Conservation (phyloP, 2,329 filamentous ascomycete genomes). For the Aspergillus versicolor region DNA sequence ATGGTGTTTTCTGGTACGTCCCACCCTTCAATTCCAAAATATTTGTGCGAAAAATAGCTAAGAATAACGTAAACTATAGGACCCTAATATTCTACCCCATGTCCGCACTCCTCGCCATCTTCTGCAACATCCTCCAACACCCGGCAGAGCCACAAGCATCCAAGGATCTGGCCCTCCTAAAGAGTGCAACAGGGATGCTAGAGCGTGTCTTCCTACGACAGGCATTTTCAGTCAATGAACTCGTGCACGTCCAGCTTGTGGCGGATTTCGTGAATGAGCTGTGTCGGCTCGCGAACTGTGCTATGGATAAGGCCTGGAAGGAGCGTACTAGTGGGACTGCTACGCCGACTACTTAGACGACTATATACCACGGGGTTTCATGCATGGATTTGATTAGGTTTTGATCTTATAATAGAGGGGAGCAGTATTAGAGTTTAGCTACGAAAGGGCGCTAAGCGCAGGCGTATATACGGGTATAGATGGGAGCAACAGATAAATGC, state of each 20-base stretch:
- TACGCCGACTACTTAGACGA: background rate
- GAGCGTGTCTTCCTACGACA: slow-evolving; percentile 34
- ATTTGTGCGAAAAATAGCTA: background rate
- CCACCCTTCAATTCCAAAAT: background rate
- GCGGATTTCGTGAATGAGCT: slow-evolving; percentile 48
- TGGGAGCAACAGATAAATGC: background rate
- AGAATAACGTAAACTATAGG: slow-evolving; percentile 35
- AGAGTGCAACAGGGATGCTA: slow-evolving; percentile 45
- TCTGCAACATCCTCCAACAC: slow-evolving; percentile 54
- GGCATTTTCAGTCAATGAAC: slow-evolving; percentile 34
- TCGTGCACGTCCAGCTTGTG: slow-evolving; percentile 42
- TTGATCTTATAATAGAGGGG: no score
- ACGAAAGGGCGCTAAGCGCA: background rate
- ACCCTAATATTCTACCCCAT: slow-evolving; percentile 58
- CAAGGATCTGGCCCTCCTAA: slow-evolving; percentile 50
- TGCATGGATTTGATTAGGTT: no score
- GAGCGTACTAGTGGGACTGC: slow-evolving; percentile 21
- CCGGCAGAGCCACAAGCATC: slow-evolving; percentile 46
- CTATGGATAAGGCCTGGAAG: slow-evolving; percentile 42
- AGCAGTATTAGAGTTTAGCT: background rate
- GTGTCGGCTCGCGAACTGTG: slow-evolving; percentile 44
- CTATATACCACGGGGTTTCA: background rate
- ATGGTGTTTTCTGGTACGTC: slow-evolving; percentile 53
- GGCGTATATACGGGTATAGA: background rate
- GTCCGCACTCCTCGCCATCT: slow-evolving; percentile 54